Base-by-base conservation (phyloP, 352 stramenopile genomes). In the Phytopythium delawarense region DNA sequence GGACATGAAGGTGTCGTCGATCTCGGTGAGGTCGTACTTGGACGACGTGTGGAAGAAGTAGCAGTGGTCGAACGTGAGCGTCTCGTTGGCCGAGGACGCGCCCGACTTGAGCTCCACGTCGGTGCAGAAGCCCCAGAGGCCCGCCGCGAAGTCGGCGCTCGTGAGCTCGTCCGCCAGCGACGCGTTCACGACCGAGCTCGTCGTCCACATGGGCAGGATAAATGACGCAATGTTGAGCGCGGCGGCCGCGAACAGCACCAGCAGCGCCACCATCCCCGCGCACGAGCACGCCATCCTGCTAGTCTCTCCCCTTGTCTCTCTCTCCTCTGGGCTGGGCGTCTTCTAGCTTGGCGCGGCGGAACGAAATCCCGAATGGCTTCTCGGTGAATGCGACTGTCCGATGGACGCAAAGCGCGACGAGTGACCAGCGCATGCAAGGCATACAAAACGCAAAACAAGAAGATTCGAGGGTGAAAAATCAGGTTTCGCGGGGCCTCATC, bases 31-130 rank as follows among this genome's bases (percentile, higher is more conserved):
- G 46, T 90, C 64, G 62, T 79, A 81, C 30, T 84, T 66, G 66
- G 72, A 86, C 1, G 72, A 75, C 15, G 81, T 84, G 65, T 90
- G 76, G 70, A 88, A 90, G 67, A 88, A 78, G 65, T 84, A 90
- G 66, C 81, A 90, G 62, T 82, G 74, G 69, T 90, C 77, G 37
- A 87, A 88, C 44, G 62, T 62, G 32, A 72, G 58, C 44, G 59
- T 70, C 44, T 61, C 51, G 59, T 86, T 78, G 21, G 42, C 49
- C n/a, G 57, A 50, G 50, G 57, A 57, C 16, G 48, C 53, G 61
- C 59, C 53, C 30, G 66, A 64, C 9, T 69, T 64, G 62, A 88
- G 66, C 62, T 85, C 44, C n/a, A 85, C 61, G 62, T 87, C 75
- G 44, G 79, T 87, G 69, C 76, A 83, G 64, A 75, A 90, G 15